phyloP scores from a whole-genome alignment of 2,329 filamentous ascomycete genomes.

The Diaporthe citri region DNA sequence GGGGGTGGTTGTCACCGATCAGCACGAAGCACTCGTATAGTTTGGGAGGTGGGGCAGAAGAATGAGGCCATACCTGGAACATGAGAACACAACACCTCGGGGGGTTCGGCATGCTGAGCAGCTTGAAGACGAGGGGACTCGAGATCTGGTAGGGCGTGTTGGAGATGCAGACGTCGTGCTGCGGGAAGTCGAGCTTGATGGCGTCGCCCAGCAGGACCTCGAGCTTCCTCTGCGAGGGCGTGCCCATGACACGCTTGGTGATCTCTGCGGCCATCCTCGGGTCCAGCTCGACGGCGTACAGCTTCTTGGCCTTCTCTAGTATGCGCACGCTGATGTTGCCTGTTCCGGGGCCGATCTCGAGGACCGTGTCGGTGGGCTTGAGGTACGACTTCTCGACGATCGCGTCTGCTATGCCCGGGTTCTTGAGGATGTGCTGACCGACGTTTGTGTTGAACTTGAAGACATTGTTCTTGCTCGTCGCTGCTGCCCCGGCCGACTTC shows the following conservation, averaged over 20 bases:
- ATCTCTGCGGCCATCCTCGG: constrained; percentile 61
- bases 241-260: constrained; percentile 92
- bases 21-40: constrained; percentile 68
- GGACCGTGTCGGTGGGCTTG: constrained; percentile 89
- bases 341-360: constrained; percentile 92
- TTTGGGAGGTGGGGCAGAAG: no score
- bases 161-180: constrained; percentile 84
- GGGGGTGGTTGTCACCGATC: constrained; percentile 50
- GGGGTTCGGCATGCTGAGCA: constrained; percentile 84
- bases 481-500: constrained; percentile 39
- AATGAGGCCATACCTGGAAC: constrained; percentile 73
- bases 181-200: constrained; percentile 82
- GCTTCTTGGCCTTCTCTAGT: constrained; percentile 85
- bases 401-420: constrained; percentile 81
- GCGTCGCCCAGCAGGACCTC: constrained; percentile 93
- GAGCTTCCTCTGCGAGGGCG: constrained; percentile 83
- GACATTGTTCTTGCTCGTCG: constrained; percentile 77
- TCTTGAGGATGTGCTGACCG: constrained; percentile 92
- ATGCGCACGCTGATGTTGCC: constrained; percentile 91
- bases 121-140: constrained; percentile 83
- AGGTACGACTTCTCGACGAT: constrained; percentile 88
- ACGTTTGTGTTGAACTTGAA: constrained; percentile 98
- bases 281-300: constrained; percentile 90
- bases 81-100: constrained; percentile 91
- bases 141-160: constrained; percentile 83